Evolutionary conservation across 2,329 filamentous ascomycete species (phyloP).

Genomic region (Trichoderma sp.): DNA sequence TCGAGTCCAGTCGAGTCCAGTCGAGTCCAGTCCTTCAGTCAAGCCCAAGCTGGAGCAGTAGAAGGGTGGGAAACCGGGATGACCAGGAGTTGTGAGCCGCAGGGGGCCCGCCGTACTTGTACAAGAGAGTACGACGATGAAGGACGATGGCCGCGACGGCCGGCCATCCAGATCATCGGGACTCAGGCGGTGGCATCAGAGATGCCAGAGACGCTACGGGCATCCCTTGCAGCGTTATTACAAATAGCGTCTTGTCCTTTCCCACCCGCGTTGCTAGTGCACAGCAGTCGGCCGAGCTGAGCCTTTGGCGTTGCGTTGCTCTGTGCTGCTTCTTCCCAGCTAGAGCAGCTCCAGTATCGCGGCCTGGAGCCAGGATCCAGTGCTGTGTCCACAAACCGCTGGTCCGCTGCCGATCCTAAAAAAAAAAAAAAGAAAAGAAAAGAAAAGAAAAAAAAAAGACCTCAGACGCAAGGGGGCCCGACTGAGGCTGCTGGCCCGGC

Average conservation of each 20-base stretch:
- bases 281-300: not conserved
- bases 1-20: not conserved
- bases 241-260: not conserved
- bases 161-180: constrained; percentile 9
- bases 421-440: too few relatives aligned
- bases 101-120: constrained; percentile 16
- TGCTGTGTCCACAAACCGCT: not conserved
- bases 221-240: not conserved
- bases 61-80: constrained; percentile 18
- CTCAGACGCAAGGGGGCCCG: constrained; percentile 10
- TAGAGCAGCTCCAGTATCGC: not conserved
- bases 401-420: not conserved
- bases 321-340: not conserved
- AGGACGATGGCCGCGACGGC: not conserved
- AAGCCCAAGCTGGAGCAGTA: constrained; percentile 7
- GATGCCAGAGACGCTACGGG: not conserved
- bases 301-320: not conserved
- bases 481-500: not conserved
- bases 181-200: constrained; percentile 8
- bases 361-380: not conserved
- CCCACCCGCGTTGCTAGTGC: not conserved
- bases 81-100: constrained; percentile 4
- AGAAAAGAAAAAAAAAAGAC: too few relatives aligned
- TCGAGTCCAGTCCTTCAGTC: not conserved
- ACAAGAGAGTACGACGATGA: not conserved